These are phyloP conservation scores for Xylaria sp. DNA, from an alignment of 495 filamentous ascomycete species.

Conservation along the genomic window DNA sequence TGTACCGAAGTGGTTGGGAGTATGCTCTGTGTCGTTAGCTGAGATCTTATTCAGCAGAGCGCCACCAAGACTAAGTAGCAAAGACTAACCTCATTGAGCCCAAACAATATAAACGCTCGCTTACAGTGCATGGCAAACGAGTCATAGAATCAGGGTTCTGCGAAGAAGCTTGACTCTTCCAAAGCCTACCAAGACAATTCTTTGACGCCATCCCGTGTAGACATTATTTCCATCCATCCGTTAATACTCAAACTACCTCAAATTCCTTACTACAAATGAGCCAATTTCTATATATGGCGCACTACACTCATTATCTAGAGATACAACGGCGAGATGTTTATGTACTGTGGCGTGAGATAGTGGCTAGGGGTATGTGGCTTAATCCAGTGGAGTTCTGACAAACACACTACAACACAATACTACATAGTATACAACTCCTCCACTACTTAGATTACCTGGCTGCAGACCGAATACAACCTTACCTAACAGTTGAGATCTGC, in stretches of 20 bases:
- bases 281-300: background rate
- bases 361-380: background rate
- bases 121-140: background rate
- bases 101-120: slow-evolving; percentile 13
- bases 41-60: slow-evolving; percentile 17
- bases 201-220: background rate
- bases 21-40: background rate
- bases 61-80: background rate
- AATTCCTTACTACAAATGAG: background rate
- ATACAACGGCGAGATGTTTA: background rate
- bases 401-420: too few species aligned
- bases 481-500: too few species aligned
- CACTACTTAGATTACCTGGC: too few species aligned
- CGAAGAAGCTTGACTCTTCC: background rate
- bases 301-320: background rate
- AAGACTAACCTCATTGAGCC: background rate
- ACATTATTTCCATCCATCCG: background rate
- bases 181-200: background rate
- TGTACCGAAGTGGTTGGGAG: background rate
- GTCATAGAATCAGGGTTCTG: slow-evolving; percentile 7
- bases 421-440: too few species aligned
- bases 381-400: too few species aligned
- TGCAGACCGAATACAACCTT: too few species aligned
- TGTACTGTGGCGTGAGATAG: background rate
- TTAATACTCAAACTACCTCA: background rate